These are phyloP conservation scores for Alopecurus myosuroides DNA, from an alignment of 176 grass and related monocot species.

Conservation along the genomic window DNA sequence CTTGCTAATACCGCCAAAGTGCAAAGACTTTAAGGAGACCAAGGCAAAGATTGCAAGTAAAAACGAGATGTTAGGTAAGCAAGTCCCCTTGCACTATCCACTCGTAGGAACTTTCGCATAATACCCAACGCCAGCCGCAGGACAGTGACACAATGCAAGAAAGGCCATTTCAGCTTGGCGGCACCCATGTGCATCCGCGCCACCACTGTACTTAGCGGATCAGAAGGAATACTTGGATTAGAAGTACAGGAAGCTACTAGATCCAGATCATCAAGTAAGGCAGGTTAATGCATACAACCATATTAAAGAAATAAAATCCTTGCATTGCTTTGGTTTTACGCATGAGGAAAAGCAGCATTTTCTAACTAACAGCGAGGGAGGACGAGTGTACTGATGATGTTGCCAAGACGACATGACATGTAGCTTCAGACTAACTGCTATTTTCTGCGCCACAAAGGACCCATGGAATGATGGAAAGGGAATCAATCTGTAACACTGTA, in stretches of 20 bases:
- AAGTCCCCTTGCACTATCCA: neutral
- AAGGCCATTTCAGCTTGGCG: conserved; percentile 30
- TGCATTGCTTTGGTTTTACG: conserved; percentile 42
- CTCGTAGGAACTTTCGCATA: neutral
- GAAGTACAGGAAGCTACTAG: conserved; percentile 26
- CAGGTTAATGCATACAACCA: neutral
- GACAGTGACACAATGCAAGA: conserved; percentile 5
- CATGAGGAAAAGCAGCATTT: conserved; percentile 5
- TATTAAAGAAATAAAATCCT: neutral
- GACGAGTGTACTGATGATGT: conserved; percentile 18
- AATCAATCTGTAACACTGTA: no score
- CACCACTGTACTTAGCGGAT: conserved; percentile 19
- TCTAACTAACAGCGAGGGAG: neutral
- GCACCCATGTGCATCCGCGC: conserved; percentile 38
- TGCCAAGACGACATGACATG: conserved; percentile 11
- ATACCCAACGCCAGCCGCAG: conserved; percentile 20
- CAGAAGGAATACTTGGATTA: conserved; percentile 15
- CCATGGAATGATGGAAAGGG: neutral
- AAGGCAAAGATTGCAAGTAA: conserved; percentile 23
- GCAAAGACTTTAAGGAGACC: conserved; percentile 6
- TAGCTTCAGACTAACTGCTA: conserved; percentile 26
- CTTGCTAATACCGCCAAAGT: conserved; percentile 38
- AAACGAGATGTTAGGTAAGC: conserved; percentile 44
- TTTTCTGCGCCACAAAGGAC: neutral
- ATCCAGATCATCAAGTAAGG: conserved; percentile 25